Evolutionary conservation across 148 eudicot species (phyloP).

Genomic region (Chenopodium album): DNA sequence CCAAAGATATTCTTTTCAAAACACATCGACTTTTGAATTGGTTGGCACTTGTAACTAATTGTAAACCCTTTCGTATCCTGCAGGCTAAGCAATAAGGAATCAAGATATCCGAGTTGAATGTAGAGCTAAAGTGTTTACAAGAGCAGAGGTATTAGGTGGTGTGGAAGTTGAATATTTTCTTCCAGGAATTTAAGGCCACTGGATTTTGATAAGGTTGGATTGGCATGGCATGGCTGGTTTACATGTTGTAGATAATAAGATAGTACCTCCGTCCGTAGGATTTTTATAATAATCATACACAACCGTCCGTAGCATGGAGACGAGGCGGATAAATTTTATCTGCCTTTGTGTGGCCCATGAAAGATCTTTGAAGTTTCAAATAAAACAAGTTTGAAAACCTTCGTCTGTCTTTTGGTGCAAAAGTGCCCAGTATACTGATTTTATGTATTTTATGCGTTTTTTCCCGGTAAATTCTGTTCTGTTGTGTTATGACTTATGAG

Average conservation of each 20-base stretch:
- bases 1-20: too few species aligned
- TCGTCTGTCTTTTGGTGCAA: conserved; percentile 8
- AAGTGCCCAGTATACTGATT: background rate
- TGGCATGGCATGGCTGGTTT: conserved; percentile 19
- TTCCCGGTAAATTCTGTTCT: conserved; percentile 3
- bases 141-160: conserved; percentile 1
- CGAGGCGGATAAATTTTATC: conserved; percentile 24
- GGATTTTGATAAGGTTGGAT: conserved; percentile 35
- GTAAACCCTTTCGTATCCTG: conserved; percentile 1
- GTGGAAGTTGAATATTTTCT: background rate
- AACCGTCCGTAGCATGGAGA: conserved; percentile 17
- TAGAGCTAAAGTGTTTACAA: conserved; percentile 4
- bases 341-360: conserved; percentile 17
- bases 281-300: conserved; percentile 14
- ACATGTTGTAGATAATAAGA: conserved; percentile 28
- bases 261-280: background rate
- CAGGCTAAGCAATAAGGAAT: conserved; percentile 31
- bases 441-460: background rate
- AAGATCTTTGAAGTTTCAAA: background rate
- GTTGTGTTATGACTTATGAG: background rate
- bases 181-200: conserved; percentile 26
- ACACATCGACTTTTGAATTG: background rate
- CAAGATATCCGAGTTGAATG: background rate
- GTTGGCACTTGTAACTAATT: background rate
- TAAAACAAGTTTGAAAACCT: conserved; percentile 14